Base-by-base conservation (phyloP, 768 basidiomycete genomes). In the Rhizopogon vesiculosus region DNA sequence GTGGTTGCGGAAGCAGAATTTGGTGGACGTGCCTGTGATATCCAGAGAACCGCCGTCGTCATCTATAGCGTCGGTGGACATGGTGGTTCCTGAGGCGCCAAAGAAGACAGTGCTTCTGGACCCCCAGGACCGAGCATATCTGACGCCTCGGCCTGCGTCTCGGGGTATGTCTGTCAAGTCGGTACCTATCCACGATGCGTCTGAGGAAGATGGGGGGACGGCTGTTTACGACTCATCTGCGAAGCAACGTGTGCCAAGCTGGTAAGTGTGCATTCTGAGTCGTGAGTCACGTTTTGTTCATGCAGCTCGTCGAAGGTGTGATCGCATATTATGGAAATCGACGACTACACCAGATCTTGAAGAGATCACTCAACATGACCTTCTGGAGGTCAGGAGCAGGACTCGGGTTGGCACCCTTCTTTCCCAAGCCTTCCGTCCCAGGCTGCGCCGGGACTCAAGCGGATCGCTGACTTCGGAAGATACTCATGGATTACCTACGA, bases 211-310 rank as follows among this genome's bases (percentile, higher is more conserved):
- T 1, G 78, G 77, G 33, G 81, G 81, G 42, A 78, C 77, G 62
- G 87, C 86, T 16, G 84, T 89, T 3, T 92, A 91, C 63, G 91
- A 93, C 68, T 84, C 87, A 28, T 92, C 90, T 9, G 75, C 81
- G 62, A 92, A 93, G 68, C 81, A 83, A 62, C 84, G 91, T 18
- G 91, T 92, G 25, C 91, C 91, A 5, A 90, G 89, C 67, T 92
- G 91, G 91, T 88, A 61, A 46, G 83, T 72, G 5, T 35, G 10
- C 41, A 33, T 43, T 44, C 25, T 10, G 35, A 38, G 35, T 38
- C 13, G 35, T 38, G 10, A 38, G 28, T 53, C 29, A 16, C 10
- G 25, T 44, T 44, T 28, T 43, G 42, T 51, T 44, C 28, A 44
- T 55, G 35, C 10, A 12, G 35, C 13, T 38, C 9, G 31, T 40